Conservation (phyloP, 371 early-diverging fungal genomes). For the Actinomortierella ambigua region DNA sequence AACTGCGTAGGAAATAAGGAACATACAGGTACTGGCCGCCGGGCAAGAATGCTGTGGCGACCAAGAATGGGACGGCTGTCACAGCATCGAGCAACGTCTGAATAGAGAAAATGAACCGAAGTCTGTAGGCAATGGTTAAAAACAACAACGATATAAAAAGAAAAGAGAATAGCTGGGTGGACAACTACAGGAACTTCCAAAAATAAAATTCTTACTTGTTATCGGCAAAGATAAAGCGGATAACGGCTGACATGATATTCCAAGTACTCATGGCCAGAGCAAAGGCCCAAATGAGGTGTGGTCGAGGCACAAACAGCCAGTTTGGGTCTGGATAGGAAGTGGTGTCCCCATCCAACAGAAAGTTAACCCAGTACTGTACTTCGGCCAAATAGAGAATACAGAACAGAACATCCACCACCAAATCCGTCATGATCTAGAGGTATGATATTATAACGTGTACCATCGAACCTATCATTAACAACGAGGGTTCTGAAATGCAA, state of each 20-base stretch:
- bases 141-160: no score
- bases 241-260: slow-evolving; percentile 21
- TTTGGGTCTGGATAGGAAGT: slow-evolving; percentile 44
- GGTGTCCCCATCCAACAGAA: slow-evolving; percentile 23
- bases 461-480: no score
- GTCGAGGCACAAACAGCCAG: slow-evolving; percentile 68
- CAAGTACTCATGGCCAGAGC: slow-evolving; percentile 35
- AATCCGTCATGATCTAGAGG: slow-evolving; percentile 60
- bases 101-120: slow-evolving; percentile 50
- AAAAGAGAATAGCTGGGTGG: no score
- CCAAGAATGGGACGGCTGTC: slow-evolving; percentile 59
- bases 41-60: slow-evolving; percentile 51
- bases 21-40: slow-evolving; percentile 63
- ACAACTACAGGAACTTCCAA: neutral
- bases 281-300: slow-evolving; percentile 53
- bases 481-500: no score
- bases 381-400: slow-evolving; percentile 72
- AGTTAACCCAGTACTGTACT: slow-evolving; percentile 58
- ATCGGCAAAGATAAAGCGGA: slow-evolving; percentile 51
- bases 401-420: slow-evolving; percentile 64
- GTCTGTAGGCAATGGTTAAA: no score
- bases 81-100: slow-evolving; percentile 57
- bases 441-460: no score
- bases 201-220: slow-evolving; percentile 44
- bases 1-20: slow-evolving; percentile 67